A percentile compares a stretch with the other conserved stretches of the same genome.
These are phyloP conservation scores for Mycocentrospora acerina DNA, from an alignment of 2,329 filamentous ascomycete species.

Conservation along the genomic window DNA sequence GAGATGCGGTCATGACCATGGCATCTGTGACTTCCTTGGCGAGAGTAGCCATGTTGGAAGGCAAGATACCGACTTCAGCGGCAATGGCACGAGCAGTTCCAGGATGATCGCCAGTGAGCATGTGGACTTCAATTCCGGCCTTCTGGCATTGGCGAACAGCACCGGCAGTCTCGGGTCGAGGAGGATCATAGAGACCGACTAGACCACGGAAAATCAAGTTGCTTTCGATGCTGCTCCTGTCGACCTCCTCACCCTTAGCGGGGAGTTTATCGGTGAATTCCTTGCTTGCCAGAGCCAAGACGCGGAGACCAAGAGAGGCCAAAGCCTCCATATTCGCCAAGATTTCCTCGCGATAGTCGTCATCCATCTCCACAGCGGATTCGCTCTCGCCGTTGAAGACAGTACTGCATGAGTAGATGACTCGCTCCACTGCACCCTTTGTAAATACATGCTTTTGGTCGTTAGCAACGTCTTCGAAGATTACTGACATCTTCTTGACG, in stretches of 20 bases:
- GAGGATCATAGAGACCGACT: conserved; percentile 81
- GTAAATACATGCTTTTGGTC: conserved; percentile 55
- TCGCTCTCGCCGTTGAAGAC: conserved; percentile 57
- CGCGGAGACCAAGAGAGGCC: conserved; percentile 66
- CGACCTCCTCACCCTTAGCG: conserved; percentile 46
- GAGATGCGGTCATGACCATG: conserved; percentile 38
- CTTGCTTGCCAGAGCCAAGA: conserved; percentile 64
- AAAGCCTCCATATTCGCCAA: conserved; percentile 68
- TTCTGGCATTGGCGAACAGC: conserved; percentile 39
- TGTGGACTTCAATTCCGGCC: conserved; percentile 47
- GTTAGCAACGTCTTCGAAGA: conserved; percentile 51
- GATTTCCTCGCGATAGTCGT: conserved; percentile 57
- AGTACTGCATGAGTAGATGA: conserved; percentile 51
- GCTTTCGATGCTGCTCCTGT: conserved; percentile 65
- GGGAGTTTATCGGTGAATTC: conserved; percentile 44
- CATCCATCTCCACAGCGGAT: conserved; percentile 45
- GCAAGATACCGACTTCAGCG: conserved; percentile 47
- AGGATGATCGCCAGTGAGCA: conserved; percentile 51
- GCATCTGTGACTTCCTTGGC: conserved; percentile 24
- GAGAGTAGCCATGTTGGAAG: conserved; percentile 44
- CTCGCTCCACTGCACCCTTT: conserved; percentile 69
- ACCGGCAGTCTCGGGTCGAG: conserved; percentile 72
- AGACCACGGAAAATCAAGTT: conserved; percentile 73
- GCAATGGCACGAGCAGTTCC: conserved; percentile 50
- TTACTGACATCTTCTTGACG: conserved; percentile 74